These are phyloP conservation scores for Alopecurus myosuroides DNA, from an alignment of 176 grass and related monocot genomes.

Conservation along the genomic window DNA sequence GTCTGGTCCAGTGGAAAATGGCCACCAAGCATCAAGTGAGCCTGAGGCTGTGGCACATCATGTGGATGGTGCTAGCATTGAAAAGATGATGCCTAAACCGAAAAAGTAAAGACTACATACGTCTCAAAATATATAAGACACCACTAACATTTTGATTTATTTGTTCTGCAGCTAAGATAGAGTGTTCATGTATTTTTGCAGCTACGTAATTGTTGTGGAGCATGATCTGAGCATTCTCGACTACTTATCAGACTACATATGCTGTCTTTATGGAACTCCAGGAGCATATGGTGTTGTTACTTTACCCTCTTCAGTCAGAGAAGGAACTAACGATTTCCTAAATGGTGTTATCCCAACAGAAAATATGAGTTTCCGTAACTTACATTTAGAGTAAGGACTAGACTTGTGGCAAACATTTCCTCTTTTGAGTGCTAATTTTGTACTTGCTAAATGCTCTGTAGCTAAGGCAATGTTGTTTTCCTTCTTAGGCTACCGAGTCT, in stretches of 20 bases:
- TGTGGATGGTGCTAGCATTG: no score
- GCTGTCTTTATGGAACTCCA: slow-evolving; percentile 77
- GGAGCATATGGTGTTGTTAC: slow-evolving; percentile 79
- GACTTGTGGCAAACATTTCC: neutral
- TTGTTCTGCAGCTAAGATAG: neutral
- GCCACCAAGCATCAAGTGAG: no score
- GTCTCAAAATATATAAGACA: slow-evolving; percentile 16
- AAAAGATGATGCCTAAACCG: no score
- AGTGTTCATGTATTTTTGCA: slow-evolving; percentile 21
- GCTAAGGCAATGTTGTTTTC: slow-evolving; percentile 16
- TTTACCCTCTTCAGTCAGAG: slow-evolving; percentile 67
- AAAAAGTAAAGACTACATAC: slow-evolving; percentile 45
- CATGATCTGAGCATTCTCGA: slow-evolving; percentile 68
- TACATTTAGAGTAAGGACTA: slow-evolving; percentile 61
- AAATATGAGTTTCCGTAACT: slow-evolving; percentile 68
- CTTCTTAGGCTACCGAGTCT: slow-evolving; percentile 57
- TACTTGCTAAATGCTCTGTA: neutral
- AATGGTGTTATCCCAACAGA: slow-evolving; percentile 75
- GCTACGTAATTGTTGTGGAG: slow-evolving; percentile 84
- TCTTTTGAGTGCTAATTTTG: neutral
- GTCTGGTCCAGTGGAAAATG: slow-evolving; percentile 31
- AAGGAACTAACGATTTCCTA: slow-evolving; percentile 84
- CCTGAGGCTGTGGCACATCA: no score
- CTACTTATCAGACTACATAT: slow-evolving; percentile 78
- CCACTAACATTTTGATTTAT: neutral